Conservation (phyloP, 495 filamentous ascomycete species). For the Platismatia glauca region DNA sequence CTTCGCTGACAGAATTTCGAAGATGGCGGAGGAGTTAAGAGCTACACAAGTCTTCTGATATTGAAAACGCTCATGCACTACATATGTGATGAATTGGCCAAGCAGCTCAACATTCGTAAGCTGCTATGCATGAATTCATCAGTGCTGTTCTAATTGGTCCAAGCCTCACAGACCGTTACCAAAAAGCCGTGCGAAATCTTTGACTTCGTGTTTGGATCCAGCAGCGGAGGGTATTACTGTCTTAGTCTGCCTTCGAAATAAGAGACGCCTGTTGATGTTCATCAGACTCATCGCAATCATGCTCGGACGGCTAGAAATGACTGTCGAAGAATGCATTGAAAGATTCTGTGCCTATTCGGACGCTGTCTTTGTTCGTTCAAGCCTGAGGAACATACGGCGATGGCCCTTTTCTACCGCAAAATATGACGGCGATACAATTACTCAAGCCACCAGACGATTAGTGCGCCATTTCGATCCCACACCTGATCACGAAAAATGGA, state of each 20-base stretch:
- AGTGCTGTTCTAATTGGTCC: too few species aligned
- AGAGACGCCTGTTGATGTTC: not conserved
- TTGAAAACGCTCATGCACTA: conserved; percentile 23
- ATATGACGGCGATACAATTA: too few species aligned
- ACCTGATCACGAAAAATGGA: too few species aligned
- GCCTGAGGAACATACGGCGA: too few species aligned
- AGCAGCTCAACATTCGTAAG: not conserved
- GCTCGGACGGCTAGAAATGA: conserved; percentile 45
- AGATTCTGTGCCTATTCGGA: conserved; percentile 34
- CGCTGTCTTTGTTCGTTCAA: conserved; percentile 19
- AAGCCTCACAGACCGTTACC: not conserved
- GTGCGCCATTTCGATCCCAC: too few species aligned
- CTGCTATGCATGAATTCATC: not conserved
- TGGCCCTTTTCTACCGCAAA: too few species aligned
- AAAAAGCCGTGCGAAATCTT: conserved; percentile 26
- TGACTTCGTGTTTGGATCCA: conserved; percentile 27
- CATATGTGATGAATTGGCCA: too few species aligned
- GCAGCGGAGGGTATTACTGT: conserved; percentile 18
- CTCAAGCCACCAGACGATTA: too few species aligned
- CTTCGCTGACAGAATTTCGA: too few species aligned
- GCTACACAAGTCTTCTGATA: conserved; percentile 26
- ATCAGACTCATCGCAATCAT: conserved; percentile 46
- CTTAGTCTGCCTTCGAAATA: not conserved
- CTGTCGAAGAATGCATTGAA: conserved; percentile 41
- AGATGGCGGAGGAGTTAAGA: conserved; percentile 27